Evolutionary conservation across 768 basidiomycete genomes (phyloP), one percentile per base, ranked within the genome.

Genomic region (Lactarius hengduanensis): DNA sequence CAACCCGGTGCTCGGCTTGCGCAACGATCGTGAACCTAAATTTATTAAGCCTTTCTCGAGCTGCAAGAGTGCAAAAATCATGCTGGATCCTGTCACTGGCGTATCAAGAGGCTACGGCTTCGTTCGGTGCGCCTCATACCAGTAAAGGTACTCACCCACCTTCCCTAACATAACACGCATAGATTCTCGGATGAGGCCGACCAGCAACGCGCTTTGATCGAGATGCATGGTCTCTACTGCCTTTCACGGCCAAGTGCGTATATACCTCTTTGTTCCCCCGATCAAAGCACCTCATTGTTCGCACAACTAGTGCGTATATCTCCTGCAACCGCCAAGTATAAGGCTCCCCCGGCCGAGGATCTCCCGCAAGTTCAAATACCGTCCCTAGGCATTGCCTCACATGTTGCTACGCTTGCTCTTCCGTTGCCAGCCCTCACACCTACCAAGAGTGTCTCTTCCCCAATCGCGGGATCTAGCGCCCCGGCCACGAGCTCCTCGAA

Each of bases 41-140:
- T 91, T 93, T 70, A 93, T 96, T 62, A 84, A 87, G 9, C 92
- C 93, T 2, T 97, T 96, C 78, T 77, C 86, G 43, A 95, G 92
- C 75, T 95, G 94, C 78, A 94, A 94, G 80, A 95, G 93, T 75
- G 95, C 95, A 36, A 95, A 94, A 80, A 96, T 94, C 70, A 95
- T 95, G 93, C 80, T 94, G 57, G 93, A 95, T 76, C 93, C 94
- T 2, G 84, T 89, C 26, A 94, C 93, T 5, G 94, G 94, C 20
- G 86, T 94, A 26, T 93, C 91, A 34, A 83, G 92, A 68, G 94
- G 94, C 4, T 96, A 96, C 76, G 94, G 94, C 34, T 96, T 96
- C 73, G 94, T 97, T 45, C 84, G 95, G 91, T 89, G 67, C 61
- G 84, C 76, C 26, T 57, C 18, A 50, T 26, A 22, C 58, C 43